These are phyloP conservation scores for Spiromastix sp. DNA, from an alignment of 2,329 filamentous ascomycete species.

Conservation along the genomic window DNA sequence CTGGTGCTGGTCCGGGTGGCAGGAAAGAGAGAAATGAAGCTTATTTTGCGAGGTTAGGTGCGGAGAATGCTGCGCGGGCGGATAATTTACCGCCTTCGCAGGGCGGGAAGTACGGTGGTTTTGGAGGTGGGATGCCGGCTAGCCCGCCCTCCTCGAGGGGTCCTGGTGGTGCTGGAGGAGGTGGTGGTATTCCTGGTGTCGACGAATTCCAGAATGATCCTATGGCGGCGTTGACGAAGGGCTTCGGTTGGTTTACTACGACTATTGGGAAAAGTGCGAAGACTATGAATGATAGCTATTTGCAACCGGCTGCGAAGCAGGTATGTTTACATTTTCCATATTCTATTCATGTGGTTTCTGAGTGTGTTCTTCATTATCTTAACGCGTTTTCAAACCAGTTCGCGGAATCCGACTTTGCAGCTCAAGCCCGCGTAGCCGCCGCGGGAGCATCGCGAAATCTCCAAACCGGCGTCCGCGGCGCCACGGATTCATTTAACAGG, in stretches of 20 bases:
- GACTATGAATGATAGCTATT: constrained; percentile 79
- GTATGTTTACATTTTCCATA: constrained; percentile 39
- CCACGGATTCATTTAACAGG: constrained; percentile 68
- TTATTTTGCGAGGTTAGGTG: constrained; percentile 79
- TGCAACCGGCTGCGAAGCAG: constrained; percentile 86
- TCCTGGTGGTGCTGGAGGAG: neutral
- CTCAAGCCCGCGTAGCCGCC: constrained; percentile 53
- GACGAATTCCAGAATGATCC: constrained; percentile 89
- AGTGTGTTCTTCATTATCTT: neutral
- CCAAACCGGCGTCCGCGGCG: constrained; percentile 56
- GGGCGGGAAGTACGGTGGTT: constrained; percentile 85
- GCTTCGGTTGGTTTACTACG: constrained; percentile 86
- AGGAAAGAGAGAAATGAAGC: constrained; percentile 64
- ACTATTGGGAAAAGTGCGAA: constrained; percentile 86
- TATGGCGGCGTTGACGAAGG: constrained; percentile 75
- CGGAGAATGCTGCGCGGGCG: constrained; percentile 67
- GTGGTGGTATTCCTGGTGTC: constrained; percentile 51
- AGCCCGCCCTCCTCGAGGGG: constrained; percentile 23
- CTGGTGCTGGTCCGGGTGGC: constrained; percentile 34
- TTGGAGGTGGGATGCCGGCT: constrained; percentile 65
- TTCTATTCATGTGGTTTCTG: neutral
- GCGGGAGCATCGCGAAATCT: constrained; percentile 49
- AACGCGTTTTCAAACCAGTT: constrained; percentile 41
- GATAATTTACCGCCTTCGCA: constrained; percentile 73
- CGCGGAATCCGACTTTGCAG: constrained; percentile 67